Evolutionary conservation across 306 rosid species (phyloP).

Genomic region (Cucurbita argyrosperma): DNA sequence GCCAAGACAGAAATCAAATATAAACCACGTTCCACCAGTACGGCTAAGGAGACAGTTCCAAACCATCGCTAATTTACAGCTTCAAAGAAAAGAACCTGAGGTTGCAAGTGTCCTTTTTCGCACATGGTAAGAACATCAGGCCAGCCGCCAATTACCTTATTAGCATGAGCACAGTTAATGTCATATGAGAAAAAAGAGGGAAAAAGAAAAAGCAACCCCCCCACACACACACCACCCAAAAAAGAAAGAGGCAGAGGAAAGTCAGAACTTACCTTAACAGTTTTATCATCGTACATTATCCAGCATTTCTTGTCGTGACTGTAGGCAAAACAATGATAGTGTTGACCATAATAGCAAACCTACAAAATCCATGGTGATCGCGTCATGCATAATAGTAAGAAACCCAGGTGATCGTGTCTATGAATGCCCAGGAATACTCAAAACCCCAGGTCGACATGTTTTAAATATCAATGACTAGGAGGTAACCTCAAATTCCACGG

Average conservation of each 20-base stretch:
- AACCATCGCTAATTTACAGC: constrained; percentile 54
- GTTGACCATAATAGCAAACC: constrained; percentile 99
- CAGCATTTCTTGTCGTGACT: constrained; percentile 56
- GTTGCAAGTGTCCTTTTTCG: constrained; percentile 90
- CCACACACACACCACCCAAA: background rate
- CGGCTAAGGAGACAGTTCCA: constrained; percentile 14
- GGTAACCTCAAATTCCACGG: background rate
- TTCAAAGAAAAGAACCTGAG: constrained; percentile 96
- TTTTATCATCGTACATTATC: constrained; percentile 90
- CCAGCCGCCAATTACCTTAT: constrained; percentile 94
- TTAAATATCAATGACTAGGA: background rate
- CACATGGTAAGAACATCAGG: constrained; percentile 63
- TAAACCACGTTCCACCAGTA: background rate
- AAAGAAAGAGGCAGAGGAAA: background rate
- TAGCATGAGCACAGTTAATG: constrained; percentile 2
- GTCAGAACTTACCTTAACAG: constrained; percentile 62
- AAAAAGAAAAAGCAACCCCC: background rate
- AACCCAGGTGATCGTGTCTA: background rate
- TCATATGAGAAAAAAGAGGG: background rate
- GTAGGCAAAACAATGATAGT: constrained; percentile 95
- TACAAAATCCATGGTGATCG: constrained; percentile 6
- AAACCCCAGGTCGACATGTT: background rate
- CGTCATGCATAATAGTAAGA: background rate
- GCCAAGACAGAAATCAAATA: background rate
- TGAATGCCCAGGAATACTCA: background rate